Conservation (phyloP, 352 stramenopile species). For the Globisporangium iwayamae region DNA sequence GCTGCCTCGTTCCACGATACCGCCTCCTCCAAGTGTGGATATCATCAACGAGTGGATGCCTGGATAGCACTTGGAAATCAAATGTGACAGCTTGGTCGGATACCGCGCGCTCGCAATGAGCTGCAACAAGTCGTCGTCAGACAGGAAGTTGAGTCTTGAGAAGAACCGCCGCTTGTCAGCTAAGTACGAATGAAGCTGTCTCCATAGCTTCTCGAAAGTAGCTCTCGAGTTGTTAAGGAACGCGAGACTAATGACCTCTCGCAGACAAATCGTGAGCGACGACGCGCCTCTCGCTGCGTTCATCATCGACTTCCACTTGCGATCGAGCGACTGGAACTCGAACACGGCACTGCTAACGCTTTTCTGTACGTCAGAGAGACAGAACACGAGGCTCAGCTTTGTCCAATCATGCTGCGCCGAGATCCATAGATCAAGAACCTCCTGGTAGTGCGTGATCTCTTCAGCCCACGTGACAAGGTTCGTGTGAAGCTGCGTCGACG, state of each 20-base stretch:
- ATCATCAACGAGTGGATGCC: conserved; percentile 36
- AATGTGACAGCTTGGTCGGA: conserved; percentile 25
- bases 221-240: conserved; percentile 42
- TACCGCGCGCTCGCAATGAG: conserved; percentile 46
- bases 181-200: conserved; percentile 48
- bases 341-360: conserved; percentile 47
- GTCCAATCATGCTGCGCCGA: conserved; percentile 48
- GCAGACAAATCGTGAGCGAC: conserved; percentile 48
- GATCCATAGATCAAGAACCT: conserved; percentile 58
- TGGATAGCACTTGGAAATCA: conserved; percentile 53
- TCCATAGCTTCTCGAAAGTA: conserved; percentile 55
- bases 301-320: conserved; percentile 76
- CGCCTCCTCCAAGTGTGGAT: conserved; percentile 9
- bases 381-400: conserved; percentile 42
- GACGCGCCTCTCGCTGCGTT: conserved; percentile 40
- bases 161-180: conserved; percentile 59
- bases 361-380: conserved; percentile 50
- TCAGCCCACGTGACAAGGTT: conserved; percentile 56
- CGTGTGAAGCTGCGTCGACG: conserved; percentile 26
- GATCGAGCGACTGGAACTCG: conserved; percentile 59
- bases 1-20: not conserved
- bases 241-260: conserved; percentile 49
- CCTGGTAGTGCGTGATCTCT: conserved; percentile 55
- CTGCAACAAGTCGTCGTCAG: conserved; percentile 54
- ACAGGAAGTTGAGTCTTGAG: conserved; percentile 60